phyloP scores from a whole-genome alignment of 2,329 filamentous ascomycete genomes.

The Pyricularia pennisetigena region DNA sequence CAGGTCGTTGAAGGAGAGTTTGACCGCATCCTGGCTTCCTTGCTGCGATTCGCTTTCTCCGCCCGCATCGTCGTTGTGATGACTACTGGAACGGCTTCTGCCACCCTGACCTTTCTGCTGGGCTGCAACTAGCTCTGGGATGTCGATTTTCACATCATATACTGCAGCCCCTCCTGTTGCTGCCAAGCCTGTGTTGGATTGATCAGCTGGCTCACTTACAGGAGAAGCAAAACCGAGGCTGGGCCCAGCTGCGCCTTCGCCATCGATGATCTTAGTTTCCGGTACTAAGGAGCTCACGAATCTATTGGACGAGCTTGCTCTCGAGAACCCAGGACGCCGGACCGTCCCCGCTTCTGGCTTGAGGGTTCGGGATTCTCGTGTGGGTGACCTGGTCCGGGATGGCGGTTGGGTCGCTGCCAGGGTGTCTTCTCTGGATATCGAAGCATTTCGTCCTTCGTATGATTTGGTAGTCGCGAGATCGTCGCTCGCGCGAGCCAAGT shows the following conservation, averaged over 20 bases:
- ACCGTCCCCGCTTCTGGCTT: constrained; percentile 4
- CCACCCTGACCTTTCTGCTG: neutral
- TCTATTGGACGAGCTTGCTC: constrained; percentile 43
- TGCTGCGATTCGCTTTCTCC: constrained; percentile 46
- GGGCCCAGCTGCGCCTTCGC: constrained; percentile 53
- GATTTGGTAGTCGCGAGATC: neutral
- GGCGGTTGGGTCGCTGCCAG: neutral
- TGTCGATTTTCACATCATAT: constrained; percentile 28
- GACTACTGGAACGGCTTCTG: neutral
- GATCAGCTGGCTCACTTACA: constrained; percentile 22
- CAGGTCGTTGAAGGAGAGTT: constrained; percentile 78
- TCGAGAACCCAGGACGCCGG: constrained; percentile 18
- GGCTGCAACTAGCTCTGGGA: constrained; percentile 30
- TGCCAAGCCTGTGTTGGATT: neutral
- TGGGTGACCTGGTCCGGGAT: neutral
- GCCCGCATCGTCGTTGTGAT: constrained; percentile 13
- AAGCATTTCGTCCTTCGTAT: neutral
- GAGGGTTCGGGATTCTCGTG: neutral
- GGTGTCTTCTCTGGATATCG: neutral
- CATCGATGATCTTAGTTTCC: constrained; percentile 53
- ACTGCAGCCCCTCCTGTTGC: constrained; percentile 14
- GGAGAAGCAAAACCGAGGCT: constrained; percentile 65
- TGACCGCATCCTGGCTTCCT: constrained; percentile 30
- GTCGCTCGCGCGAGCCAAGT: neutral
- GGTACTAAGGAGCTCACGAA: constrained; percentile 69